Evolutionary conservation across 441 rosid genomes (phyloP), one percentile per base, ranked within the genome.

Genomic region (Bocquillonia castaneifolia): DNA sequence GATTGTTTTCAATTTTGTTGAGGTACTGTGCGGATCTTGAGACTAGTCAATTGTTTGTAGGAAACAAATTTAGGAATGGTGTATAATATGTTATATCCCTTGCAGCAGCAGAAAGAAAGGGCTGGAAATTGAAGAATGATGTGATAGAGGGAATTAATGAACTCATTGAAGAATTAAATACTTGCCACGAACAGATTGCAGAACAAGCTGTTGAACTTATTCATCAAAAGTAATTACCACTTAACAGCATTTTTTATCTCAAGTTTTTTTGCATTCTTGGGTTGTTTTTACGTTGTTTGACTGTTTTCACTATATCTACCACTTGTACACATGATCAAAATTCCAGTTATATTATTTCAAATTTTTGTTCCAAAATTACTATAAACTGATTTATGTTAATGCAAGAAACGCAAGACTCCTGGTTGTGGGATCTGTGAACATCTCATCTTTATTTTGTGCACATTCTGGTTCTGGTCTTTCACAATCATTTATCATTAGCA

Each of bases 131-230:
- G 79, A 95, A 92, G 86, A 97, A 92, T 79, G 96, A 90, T 77
- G 92, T 95, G 68, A 90, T 90, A 70, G 97, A 90, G 82, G 91
- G 92, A n/a, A 90, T 92, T 69, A 92, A 95, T 74, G 98, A 95
- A 61, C 96, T 95, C 71, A 86, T 95, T 74, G 87, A 82, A 63
- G 99, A 92, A 65, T 86, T 92, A 75, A 68, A 74, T 72, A 88
- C 90, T 56, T 95, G 97, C 77, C 97, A 90, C 71, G 98, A 92
- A 74, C 97, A 85, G 87, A 95, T 95, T 48, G 96, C 97, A 55
- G 98, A 90, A 81, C 99, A 92, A 80, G 99, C 99, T 17, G 82
- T 95, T 63, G 99, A 92, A 80, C 99, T 92, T 74, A 95, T 95
- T 73, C 99, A 95, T 83, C 99, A 95, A 53, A 92, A 95, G 99